phyloP scores from a whole-genome alignment of 1,284 basidiomycete species.

The Pterula multifida region DNA sequence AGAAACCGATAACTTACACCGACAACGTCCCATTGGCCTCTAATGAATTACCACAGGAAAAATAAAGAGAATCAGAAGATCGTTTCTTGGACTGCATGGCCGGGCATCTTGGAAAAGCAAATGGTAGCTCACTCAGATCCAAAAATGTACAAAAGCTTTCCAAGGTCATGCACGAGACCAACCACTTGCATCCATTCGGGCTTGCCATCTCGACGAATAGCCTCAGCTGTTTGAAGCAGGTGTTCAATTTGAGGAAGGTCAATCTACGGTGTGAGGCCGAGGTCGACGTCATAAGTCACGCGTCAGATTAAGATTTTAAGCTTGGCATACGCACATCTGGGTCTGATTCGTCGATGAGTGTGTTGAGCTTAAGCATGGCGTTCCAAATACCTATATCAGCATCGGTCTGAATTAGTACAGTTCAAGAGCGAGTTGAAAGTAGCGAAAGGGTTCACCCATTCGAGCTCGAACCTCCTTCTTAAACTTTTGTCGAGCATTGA shows the following conservation, averaged over 20 bases:
- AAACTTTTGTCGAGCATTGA: slow-evolving; percentile 64
- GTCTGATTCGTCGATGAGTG: slow-evolving; percentile 81
- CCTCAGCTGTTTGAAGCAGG: slow-evolving; percentile 84
- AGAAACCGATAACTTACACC: slow-evolving; percentile 37
- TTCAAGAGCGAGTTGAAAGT: slow-evolving; percentile 1
- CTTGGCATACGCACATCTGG: slow-evolving; percentile 47
- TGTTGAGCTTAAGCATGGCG: slow-evolving; percentile 84
- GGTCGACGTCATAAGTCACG: slow-evolving; percentile 10
- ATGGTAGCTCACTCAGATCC: slow-evolving; percentile 41
- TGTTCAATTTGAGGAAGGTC: slow-evolving; percentile 81
- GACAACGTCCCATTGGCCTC: slow-evolving; percentile 88
- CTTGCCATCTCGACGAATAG: slow-evolving; percentile 80
- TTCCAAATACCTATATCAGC: slow-evolving; percentile 54
- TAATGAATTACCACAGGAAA: slow-evolving; percentile 10
- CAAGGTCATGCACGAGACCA: slow-evolving; percentile 81
- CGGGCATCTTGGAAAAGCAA: neutral
- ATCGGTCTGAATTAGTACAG: neutral
- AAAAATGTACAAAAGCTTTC: slow-evolving; percentile 75
- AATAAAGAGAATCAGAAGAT: slow-evolving; percentile 1
- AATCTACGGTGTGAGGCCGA: slow-evolving; percentile 31
- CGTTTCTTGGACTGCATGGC: neutral
- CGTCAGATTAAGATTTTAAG: slow-evolving; percentile 2
- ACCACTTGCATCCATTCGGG: slow-evolving; percentile 88
- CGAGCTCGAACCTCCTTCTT: slow-evolving; percentile 48
- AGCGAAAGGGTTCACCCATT: slow-evolving; percentile 34